Conservation (phyloP, 2,329 filamentous ascomycete genomes). For the Trichoderma gracile region DNA sequence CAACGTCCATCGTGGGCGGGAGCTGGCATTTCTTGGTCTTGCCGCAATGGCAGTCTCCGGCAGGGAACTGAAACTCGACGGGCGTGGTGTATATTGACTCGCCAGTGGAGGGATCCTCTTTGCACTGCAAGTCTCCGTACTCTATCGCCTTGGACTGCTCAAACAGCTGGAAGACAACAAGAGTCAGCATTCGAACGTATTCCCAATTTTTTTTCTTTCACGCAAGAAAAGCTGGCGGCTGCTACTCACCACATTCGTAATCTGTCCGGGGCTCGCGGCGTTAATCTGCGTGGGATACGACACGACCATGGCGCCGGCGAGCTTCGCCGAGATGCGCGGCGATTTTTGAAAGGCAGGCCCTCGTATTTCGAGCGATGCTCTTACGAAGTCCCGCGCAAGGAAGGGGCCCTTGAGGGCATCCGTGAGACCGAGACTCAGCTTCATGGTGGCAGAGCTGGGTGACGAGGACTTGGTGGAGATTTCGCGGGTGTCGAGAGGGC, state of each 20-base stretch:
- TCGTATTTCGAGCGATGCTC: conserved; percentile 13
- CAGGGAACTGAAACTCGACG: conserved; percentile 11
- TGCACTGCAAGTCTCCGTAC: conserved; percentile 2
- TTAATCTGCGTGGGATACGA: conserved; percentile 18
- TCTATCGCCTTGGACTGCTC: conserved; percentile 10
- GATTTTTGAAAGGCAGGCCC: conserved; percentile 20
- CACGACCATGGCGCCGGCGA: conserved; percentile 11
- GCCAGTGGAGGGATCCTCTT: not conserved
- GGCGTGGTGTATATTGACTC: conserved; percentile 17
- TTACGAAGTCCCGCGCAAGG: conserved; percentile 7
- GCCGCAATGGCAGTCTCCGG: not conserved
- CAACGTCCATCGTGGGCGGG: not conserved
- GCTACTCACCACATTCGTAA: conserved; percentile 5
- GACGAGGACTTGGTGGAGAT: conserved; percentile 13
- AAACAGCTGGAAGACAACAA: not conserved
- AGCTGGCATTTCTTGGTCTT: conserved; percentile 4
- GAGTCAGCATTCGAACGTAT: not conserved
- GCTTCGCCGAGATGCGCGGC: conserved; percentile 18
- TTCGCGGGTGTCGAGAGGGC: conserved; percentile 9
- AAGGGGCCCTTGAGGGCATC: conserved; percentile 11
- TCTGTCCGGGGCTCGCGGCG: conserved; percentile 4
- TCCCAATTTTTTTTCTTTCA: too few relatives aligned
- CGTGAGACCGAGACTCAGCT: conserved; percentile 18
- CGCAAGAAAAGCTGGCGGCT: too few relatives aligned
- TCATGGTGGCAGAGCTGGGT: conserved; percentile 14